phyloP scores from a whole-genome alignment of 2,329 filamentous ascomycete genomes.

The Trichoderma endophyticum region DNA sequence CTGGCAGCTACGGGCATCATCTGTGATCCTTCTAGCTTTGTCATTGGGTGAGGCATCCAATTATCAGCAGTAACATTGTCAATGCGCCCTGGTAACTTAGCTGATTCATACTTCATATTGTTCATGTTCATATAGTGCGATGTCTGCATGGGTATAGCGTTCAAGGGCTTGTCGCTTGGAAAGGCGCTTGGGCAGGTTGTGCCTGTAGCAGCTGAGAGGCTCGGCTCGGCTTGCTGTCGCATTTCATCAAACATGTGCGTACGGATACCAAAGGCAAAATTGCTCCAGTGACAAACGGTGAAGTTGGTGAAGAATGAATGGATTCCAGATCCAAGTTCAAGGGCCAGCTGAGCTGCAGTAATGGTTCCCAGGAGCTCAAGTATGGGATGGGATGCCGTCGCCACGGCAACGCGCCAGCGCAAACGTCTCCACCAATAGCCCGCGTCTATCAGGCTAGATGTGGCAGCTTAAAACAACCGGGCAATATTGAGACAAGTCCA shows the following conservation, averaged over 20 bases:
- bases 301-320: constrained; percentile 20
- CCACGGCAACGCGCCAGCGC: constrained; percentile 31
- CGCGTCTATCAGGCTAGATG: constrained; percentile 1
- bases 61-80: constrained; percentile 33
- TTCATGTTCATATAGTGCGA: constrained; percentile 57
- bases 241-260: constrained; percentile 54
- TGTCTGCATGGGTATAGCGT: constrained; percentile 51
- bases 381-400: constrained; percentile 25
- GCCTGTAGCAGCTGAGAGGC: constrained; percentile 47
- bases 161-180: constrained; percentile 45
- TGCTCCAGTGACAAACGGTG: background rate
- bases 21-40: constrained; percentile 43
- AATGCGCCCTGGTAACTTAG: constrained; percentile 37
- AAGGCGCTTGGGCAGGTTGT: constrained; percentile 53
- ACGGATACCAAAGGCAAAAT: constrained; percentile 15
- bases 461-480: background rate
- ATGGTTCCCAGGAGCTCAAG: constrained; percentile 30
- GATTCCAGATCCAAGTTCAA: constrained; percentile 28
- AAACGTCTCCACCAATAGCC: constrained; percentile 9
- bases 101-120: constrained; percentile 44
- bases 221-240: constrained; percentile 53
- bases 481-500: constrained; percentile 6
- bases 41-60: constrained; percentile 41
- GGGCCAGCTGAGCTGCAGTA: constrained; percentile 25
- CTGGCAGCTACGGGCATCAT: constrained; percentile 41